Conservation (phyloP, 164 flowering plant species). For the Macadamia integrifolia region DNA sequence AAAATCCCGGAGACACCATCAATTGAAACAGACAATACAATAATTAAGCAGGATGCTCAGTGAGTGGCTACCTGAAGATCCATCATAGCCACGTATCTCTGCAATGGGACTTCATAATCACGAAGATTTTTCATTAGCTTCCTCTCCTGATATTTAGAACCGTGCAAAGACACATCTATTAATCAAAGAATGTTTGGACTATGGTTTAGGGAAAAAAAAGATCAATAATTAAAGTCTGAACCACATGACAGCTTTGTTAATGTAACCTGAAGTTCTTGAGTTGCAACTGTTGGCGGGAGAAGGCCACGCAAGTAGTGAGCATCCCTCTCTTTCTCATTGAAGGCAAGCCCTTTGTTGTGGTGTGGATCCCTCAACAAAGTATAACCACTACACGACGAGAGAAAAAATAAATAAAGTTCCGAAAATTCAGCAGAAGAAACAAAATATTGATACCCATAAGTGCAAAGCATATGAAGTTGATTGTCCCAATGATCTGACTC, state of each 20-base stretch:
- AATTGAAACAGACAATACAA: neutral
- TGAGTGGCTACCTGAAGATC: conserved; percentile 57
- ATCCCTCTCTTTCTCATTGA: conserved; percentile 71
- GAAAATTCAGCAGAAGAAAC: too few species aligned
- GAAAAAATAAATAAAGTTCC: neutral
- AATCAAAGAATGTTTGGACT: neutral
- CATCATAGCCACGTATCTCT: conserved; percentile 71
- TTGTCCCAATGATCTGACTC: too few species aligned
- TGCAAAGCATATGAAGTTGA: too few species aligned
- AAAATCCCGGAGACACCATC: neutral
- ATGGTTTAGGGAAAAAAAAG: neutral
- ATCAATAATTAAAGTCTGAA: conserved; percentile 2
- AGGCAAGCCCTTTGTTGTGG: conserved; percentile 79
- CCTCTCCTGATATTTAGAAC: conserved; percentile 48
- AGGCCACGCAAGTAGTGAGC: conserved; percentile 81
- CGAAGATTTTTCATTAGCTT: conserved; percentile 62
- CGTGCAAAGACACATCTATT: neutral
- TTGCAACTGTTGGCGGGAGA: conserved; percentile 52
- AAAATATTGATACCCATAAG: neutral
- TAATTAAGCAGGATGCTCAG: neutral
- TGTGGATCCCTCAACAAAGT: conserved; percentile 71
- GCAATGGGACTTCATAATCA: conserved; percentile 72
- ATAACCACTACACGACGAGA: conserved; percentile 50
- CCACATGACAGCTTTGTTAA: neutral
- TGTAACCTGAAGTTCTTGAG: conserved; percentile 68